Conservation (phyloP, 345 rosid genomes). For the Corchorus olitorius region DNA sequence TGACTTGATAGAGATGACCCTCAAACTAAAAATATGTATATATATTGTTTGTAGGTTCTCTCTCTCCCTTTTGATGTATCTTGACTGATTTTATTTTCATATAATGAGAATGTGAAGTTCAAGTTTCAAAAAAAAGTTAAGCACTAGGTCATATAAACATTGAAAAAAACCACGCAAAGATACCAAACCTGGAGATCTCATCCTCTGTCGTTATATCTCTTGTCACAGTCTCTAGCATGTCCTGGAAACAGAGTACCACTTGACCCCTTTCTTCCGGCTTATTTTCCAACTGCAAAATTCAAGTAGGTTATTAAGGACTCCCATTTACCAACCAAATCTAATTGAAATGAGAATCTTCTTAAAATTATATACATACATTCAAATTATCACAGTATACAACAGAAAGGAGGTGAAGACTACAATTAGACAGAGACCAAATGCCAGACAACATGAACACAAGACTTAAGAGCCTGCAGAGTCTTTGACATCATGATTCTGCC, state of each 20-base stretch:
- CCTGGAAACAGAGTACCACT: conserved; percentile 94
- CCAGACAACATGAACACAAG: neutral
- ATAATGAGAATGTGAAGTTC: too few relatives aligned
- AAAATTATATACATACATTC: neutral
- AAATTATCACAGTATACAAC: neutral
- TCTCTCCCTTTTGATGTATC: neutral
- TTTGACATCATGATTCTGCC: neutral
- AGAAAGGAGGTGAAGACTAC: neutral
- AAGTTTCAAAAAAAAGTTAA: conserved; percentile 9
- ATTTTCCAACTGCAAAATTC: conserved; percentile 61
- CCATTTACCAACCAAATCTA: neutral
- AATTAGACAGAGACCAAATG: neutral
- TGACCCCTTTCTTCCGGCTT: conserved; percentile 75
- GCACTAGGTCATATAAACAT: conserved; percentile 10
- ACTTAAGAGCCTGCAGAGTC: neutral
- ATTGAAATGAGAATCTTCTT: neutral
- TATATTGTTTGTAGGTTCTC: conserved; percentile 18
- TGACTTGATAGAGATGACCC: conserved; percentile 15
- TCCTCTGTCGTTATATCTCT: conserved; percentile 91
- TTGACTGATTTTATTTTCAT: neutral
- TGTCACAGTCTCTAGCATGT: conserved; percentile 95
- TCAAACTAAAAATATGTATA: conserved; percentile 27
- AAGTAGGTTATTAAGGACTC: conserved; percentile 23
- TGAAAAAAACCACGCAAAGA: conserved; percentile 15
- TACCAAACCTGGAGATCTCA: conserved; percentile 59